A percentile compares a stretch with the other conserved stretches of the same genome.
phyloP scores from a whole-genome alignment of 1,139 yeast genomes.

The Barnettozyma hawaiiensis region DNA sequence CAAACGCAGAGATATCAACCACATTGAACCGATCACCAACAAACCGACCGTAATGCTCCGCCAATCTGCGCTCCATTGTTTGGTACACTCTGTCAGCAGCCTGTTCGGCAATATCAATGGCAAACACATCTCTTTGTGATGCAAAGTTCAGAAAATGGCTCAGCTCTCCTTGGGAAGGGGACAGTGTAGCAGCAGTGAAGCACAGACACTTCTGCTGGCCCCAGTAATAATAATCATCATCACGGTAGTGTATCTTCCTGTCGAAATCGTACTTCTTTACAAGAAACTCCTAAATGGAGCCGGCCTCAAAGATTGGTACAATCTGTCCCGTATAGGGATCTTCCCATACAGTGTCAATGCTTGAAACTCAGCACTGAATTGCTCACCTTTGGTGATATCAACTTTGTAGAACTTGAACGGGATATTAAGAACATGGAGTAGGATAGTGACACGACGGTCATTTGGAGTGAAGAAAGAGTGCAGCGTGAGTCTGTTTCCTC shows the following conservation, averaged over 20 bases:
- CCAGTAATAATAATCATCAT: slow-evolving; percentile 38
- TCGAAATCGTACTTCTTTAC: slow-evolving; percentile 47
- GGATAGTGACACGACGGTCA: slow-evolving; percentile 43
- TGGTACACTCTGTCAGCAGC: slow-evolving; percentile 47
- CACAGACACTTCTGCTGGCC: slow-evolving; percentile 44
- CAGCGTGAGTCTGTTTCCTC: background rate
- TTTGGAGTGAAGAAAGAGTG: slow-evolving; percentile 40
- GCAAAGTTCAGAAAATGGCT: slow-evolving; percentile 40
- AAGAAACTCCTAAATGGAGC: slow-evolving; percentile 49
- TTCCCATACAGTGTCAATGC: slow-evolving; percentile 44
- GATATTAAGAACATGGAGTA: slow-evolving; percentile 41
- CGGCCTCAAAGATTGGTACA: slow-evolving; percentile 44
- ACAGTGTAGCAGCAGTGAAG: slow-evolving; percentile 46
- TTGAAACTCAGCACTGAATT: slow-evolving; percentile 36
- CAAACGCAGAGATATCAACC: slow-evolving; percentile 40
- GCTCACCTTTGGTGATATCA: slow-evolving; percentile 35
- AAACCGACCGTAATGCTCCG: slow-evolving; percentile 39
- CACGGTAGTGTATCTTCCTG: slow-evolving; percentile 40
- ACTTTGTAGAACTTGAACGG: slow-evolving; percentile 40
- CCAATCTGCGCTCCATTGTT: slow-evolving; percentile 43
- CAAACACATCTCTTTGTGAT: slow-evolving; percentile 41
- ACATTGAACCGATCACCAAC: slow-evolving; percentile 48
- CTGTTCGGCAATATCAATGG: slow-evolving; percentile 39
- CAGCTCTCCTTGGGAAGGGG: slow-evolving; percentile 55
- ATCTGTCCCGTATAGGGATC: slow-evolving; percentile 38